Percentiles rank a stretch among this genome's conserved stretches.
Evolutionary conservation across 2,329 filamentous ascomycete genomes (phyloP).

Genomic region (Dryadomyces quercivorus): DNA sequence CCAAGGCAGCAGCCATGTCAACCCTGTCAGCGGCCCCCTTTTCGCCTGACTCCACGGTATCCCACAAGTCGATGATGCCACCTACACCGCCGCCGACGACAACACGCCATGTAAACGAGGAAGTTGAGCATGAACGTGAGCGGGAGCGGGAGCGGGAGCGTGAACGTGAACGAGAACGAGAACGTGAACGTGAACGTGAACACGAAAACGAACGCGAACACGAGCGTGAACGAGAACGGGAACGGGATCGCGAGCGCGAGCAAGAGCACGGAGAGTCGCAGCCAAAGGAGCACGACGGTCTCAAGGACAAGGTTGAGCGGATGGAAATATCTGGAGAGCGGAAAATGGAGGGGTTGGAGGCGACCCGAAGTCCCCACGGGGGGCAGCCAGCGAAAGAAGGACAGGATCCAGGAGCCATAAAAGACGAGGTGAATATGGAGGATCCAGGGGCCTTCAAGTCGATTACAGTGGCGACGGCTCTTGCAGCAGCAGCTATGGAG

Average conservation of each 20-base stretch:
- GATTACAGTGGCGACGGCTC: slow-evolving; percentile 4
- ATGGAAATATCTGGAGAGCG: not conserved
- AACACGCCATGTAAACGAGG: not conserved
- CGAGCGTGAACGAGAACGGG: too few relatives aligned
- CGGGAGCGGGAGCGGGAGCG: too few relatives aligned
- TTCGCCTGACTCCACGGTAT: not conserved
- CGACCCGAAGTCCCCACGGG: too few relatives aligned
- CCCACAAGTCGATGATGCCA: slow-evolving; percentile 2
- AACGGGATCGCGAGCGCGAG: not conserved
- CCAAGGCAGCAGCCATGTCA: not conserved
- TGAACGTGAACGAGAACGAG: not conserved
- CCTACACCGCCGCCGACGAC: slow-evolving; percentile 5
- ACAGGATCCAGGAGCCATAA: not conserved
- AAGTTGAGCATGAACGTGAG: not conserved
- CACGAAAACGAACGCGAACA: not conserved
- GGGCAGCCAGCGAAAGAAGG: not conserved
- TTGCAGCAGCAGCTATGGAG: not conserved
- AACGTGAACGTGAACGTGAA: not conserved
- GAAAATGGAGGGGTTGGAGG: not conserved
- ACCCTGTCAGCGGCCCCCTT: not conserved
- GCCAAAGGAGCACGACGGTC: not conserved
- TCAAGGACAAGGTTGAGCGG: not conserved
- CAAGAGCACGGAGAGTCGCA: not conserved
- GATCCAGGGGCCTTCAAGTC: not conserved
- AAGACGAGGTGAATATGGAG: not conserved